Conservation (phyloP, 345 rosid species). For the Hypericum perforatum region DNA sequence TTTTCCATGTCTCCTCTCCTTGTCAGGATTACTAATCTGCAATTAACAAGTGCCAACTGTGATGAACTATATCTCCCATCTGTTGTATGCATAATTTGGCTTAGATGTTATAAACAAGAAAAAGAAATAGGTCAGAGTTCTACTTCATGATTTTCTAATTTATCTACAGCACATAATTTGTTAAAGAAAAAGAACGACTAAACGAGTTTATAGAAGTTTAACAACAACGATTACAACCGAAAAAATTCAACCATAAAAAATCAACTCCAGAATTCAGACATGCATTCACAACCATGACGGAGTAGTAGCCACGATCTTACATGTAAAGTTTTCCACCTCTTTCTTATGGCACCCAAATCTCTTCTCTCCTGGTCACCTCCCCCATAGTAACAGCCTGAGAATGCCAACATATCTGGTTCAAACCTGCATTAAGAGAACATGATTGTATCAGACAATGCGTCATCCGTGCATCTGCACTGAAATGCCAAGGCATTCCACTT, state of each 20-base stretch:
- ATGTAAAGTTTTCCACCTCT: slow-evolving; percentile 97
- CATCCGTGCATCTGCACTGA: not conserved
- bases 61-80: not conserved
- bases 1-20: slow-evolving; percentile 91
- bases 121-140: no score
- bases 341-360: slow-evolving; percentile 75
- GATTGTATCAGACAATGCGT: slow-evolving; percentile 17
- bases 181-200: no score
- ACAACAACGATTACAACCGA: not conserved
- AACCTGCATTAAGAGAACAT: slow-evolving; percentile 48
- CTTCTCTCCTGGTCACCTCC: slow-evolving; percentile 87
- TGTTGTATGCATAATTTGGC: not conserved
- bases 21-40: slow-evolving; percentile 71
- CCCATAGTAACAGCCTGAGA: slow-evolving; percentile 97
- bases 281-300: no score
- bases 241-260: no score
- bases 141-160: no score
- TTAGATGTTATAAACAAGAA: not conserved
- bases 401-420: slow-evolving; percentile 98
- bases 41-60: slow-evolving; percentile 11
- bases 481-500: not conserved
- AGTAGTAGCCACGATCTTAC: slow-evolving; percentile 32
- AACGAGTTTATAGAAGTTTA: no score
- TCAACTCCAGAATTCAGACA: no score
- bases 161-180: no score